Evolutionary conservation across 2,329 filamentous ascomycete genomes (phyloP), one percentile per base, ranked within the genome.

Genomic region (Kalaharituber pfeilii): DNA sequence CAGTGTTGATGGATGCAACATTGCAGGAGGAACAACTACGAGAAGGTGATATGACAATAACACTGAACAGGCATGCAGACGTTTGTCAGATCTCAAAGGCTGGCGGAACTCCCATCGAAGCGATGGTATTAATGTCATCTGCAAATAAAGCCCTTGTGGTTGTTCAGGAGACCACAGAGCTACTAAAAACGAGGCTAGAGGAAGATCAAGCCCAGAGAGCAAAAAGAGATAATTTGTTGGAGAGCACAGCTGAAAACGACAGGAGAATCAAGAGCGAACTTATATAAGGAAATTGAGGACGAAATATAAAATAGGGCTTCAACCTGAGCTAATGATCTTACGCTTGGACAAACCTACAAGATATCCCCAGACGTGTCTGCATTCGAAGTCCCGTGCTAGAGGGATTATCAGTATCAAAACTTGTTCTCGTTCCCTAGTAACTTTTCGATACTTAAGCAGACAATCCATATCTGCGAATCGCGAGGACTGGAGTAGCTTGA

Each of bases 71-170:
- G 65, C 83, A 88, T 65, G 88, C 88, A 24, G 88, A 95, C 71
- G 78, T 95, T 39, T 94, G 87, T 64, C 86, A 93, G 68, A 78
- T 95, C 57, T 82, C 87, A 27, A 98, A 98, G 71, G 78, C 91
- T 56, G 88, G 89, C 24, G 91, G 91, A 25, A 75, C 78, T 20
- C 77, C 87, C 0, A 77, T 94, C 11, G 85, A 95, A 66, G 87
- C 88, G 1, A 72, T 88, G 57, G 73, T 77, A 29, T 70, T 96
- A 61, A 72, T 98, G 61, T 78, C 81, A 62, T 94, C 85, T 69
- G 81, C 83, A 1, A 80, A 76, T 53, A 70, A 81, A 55, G 87
- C 88, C 9, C 68, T 89, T 66, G 74, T 76, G 57, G 93, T 88
- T 69, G 85, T 85, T 20, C 86, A 86, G 71, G 81, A 86, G 62